Percentiles rank a stretch among this genome's conserved stretches.
phyloP scores from a whole-genome alignment of 768 basidiomycete genomes.

The Pholiota microspora region DNA sequence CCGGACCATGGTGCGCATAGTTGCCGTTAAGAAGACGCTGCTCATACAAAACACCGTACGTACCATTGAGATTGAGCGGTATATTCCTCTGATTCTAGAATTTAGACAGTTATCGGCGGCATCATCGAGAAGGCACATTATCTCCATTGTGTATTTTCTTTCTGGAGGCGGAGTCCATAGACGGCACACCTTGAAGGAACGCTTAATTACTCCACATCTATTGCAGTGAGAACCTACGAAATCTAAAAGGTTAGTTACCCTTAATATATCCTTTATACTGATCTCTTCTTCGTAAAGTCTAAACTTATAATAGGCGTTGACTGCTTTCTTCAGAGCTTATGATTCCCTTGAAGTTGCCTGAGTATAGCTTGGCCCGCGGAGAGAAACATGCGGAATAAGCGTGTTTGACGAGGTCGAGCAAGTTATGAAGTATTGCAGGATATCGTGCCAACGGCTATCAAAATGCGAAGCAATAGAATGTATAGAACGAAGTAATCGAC shows the following conservation, averaged over 20 bases:
- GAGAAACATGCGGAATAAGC: background rate
- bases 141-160: background rate
- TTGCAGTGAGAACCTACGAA: too few species aligned
- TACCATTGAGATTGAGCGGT: background rate
- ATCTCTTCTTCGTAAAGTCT: background rate
- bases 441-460: background rate
- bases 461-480: background rate
- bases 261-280: background rate
- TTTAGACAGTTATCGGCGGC: background rate
- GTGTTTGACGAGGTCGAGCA: background rate
- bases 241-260: background rate
- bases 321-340: background rate
- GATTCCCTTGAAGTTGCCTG: too few species aligned
- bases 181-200: too few species aligned
- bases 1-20: slow-evolving; percentile 19
- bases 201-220: too few species aligned
- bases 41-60: background rate
- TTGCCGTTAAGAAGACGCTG: background rate
- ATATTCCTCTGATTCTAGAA: background rate
- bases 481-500: background rate
- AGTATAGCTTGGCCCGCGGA: background rate
- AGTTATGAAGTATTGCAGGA: background rate
- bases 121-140: background rate
- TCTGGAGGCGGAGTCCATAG: too few species aligned
- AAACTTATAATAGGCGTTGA: background rate